Evolutionary conservation across 331 rosid genomes (phyloP).

Genomic region (Quercus phellos): DNA sequence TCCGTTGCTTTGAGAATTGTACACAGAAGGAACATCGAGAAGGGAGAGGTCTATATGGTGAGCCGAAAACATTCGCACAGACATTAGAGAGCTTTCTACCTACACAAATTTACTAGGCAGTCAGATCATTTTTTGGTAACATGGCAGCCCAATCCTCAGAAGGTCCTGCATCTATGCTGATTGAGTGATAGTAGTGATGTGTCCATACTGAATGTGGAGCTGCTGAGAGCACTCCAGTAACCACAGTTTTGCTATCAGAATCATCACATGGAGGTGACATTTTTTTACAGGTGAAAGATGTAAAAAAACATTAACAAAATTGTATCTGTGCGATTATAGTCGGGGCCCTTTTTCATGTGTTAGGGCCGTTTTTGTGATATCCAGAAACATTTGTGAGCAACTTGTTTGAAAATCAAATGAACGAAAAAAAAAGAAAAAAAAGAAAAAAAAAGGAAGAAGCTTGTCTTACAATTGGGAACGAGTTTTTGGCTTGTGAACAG

Average conservation of each 20-base stretch:
- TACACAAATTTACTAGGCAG: constrained; percentile 2
- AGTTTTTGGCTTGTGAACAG: background rate
- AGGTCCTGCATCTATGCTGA: background rate
- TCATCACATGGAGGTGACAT: constrained; percentile 4
- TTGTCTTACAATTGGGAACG: background rate
- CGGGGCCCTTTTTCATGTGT: constrained; percentile 5
- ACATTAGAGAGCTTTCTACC: constrained; percentile 41
- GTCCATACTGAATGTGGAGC: constrained; percentile 17
- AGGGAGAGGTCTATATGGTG: constrained; percentile 43
- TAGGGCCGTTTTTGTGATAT: constrained; percentile 12
- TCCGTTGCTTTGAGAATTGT: constrained; percentile 48
- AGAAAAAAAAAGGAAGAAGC: background rate
- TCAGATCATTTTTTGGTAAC: background rate
- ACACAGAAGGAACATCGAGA: constrained; percentile 46
- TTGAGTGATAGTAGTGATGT: constrained; percentile 3
- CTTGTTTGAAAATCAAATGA: constrained; percentile 19
- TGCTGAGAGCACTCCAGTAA: constrained; percentile 7
- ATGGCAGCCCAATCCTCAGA: background rate
- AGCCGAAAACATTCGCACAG: constrained; percentile 76
- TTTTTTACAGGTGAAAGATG: constrained; percentile 4
- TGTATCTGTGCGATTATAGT: constrained; percentile 12
- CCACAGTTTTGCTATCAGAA: constrained; percentile 22
- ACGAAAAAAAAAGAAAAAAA: too few relatives aligned
- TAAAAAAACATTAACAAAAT: background rate
- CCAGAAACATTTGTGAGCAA: background rate